phyloP scores from a whole-genome alignment of 2,329 filamentous ascomycete species.

The Myriangium duriaei region DNA sequence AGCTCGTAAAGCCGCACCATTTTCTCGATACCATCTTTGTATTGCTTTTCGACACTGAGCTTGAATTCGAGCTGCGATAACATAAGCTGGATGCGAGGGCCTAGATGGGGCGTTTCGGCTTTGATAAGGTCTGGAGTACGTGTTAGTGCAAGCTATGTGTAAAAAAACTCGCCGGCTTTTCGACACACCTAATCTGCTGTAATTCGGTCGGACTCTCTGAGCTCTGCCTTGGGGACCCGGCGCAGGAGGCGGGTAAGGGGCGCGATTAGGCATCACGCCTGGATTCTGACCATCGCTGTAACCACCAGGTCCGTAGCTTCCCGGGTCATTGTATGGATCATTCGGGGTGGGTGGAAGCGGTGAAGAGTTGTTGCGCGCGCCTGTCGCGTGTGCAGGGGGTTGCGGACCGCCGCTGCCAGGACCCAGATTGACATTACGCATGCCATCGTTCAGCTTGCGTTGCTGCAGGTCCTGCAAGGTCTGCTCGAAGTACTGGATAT shows the following conservation, averaged over 20 bases:
- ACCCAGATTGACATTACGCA: conserved; percentile 53
- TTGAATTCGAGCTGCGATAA: conserved; percentile 98
- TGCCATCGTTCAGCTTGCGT: conserved; percentile 57
- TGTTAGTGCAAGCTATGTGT: conserved; percentile 12
- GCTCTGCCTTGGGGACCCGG: conserved; percentile 54
- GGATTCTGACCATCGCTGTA: conserved; percentile 52
- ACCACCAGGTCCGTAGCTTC: conserved; percentile 44
- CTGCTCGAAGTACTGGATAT: conserved; percentile 92
- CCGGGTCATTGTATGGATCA: conserved; percentile 11
- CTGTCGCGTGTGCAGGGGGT: conserved; percentile 11
- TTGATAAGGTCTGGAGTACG: conserved; percentile 72
- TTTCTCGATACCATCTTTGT: conserved; percentile 97
- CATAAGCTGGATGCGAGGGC: conserved; percentile 97
- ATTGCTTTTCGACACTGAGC: conserved; percentile 95
- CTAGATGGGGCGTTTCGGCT: conserved; percentile 90
- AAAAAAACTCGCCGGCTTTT: conserved; percentile 10
- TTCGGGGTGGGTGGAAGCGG: conserved; percentile 1
- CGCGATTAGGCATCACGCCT: conserved; percentile 67
- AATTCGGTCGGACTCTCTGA: conserved; percentile 73
- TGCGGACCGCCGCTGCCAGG: conserved; percentile 32
- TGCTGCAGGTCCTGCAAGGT: conserved; percentile 79
- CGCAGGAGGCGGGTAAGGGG: conserved; percentile 65
- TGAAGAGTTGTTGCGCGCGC: conserved; percentile 19
- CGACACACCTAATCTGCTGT: conserved; percentile 78
- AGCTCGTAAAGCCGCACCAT: conserved; percentile 97